Evolutionary conservation across 495 filamentous ascomycete genomes (phyloP).

Genomic region (Tuber umbilicatum): DNA sequence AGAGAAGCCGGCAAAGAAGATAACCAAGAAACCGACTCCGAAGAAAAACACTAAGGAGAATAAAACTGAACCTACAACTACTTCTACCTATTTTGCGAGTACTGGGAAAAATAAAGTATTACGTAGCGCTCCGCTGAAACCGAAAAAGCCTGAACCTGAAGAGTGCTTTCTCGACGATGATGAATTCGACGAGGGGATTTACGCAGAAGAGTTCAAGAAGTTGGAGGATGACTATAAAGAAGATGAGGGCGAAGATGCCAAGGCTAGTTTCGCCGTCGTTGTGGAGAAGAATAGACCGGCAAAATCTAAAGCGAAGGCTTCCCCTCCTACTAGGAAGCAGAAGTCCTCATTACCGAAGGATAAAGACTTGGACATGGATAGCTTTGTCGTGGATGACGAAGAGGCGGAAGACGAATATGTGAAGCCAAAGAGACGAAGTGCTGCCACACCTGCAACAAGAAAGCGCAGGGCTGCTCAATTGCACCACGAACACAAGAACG

Average conservation of each 20-base stretch:
- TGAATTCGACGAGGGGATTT: constrained; percentile 39
- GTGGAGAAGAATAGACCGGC: constrained; percentile 14
- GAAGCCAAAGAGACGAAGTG: constrained; percentile 43
- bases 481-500: constrained; percentile 34
- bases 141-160: constrained; percentile 29
- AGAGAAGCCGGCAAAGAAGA: constrained; percentile 33
- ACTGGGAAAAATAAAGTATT: constrained; percentile 38
- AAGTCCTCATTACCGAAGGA: constrained; percentile 46
- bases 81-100: constrained; percentile 32
- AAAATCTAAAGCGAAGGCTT: constrained; percentile 43
- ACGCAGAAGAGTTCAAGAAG: constrained; percentile 39
- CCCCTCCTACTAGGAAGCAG: constrained; percentile 47
- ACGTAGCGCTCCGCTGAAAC: constrained; percentile 36
- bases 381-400: constrained; percentile 12
- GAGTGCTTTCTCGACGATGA: constrained; percentile 38
- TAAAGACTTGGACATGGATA: constrained; percentile 17
- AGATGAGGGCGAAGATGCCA: constrained; percentile 33
- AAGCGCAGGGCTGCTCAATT: constrained; percentile 47
- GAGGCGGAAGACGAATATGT: constrained; percentile 18
- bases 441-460: constrained; percentile 47
- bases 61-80: constrained; percentile 30
- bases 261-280: constrained; percentile 15
- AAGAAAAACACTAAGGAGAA: constrained; percentile 26
- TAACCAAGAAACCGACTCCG: constrained; percentile 14
- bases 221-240: constrained; percentile 38